Evolutionary conservation across 495 filamentous ascomycete genomes (phyloP), one percentile per base, ranked within the genome.

Genomic region (Xylaria telfairii): DNA sequence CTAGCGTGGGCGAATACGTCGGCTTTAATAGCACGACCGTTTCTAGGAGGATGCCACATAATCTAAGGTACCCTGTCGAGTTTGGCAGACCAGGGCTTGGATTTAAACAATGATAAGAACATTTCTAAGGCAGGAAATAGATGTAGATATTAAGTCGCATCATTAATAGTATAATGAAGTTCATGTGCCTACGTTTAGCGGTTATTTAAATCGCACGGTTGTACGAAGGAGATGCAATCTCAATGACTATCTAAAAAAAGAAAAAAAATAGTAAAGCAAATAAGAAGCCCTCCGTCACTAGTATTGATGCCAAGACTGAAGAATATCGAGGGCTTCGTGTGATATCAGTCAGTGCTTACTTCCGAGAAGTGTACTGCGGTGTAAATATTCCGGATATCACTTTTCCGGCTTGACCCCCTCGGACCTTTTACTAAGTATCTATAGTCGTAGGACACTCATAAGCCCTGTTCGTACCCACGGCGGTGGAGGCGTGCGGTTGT

Each of bases 1-100:
- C 92, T 0, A 88, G 86, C 65, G 60, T 77, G 12, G 76, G 79
- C 10, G 68, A 67, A 26, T 84, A 84, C 68, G 46, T 54, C 21
- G 80, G 80, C 1, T 81, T 81, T 51, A 78, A 76, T 51, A 46
- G 70, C 51, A 74, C 74, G 0, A 26, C 30, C 34, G 64, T 74
- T 7, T 28, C 30, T 24, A 75, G 44, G 67, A 73, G 68, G 37
- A 9, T 26, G 6, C 70, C 65, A 10, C 72, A 53, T 44, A 46
- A 67, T 24, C 42, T 68, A 26, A 71, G 73, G 54, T 74, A 78
- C 61, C 46, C 57, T 6, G 7, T 70, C 4, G 72, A 67, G 17
- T 72, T 78, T 62, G 63, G 72, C 17, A 49, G 68, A 24, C 51
- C 39, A 15, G 69, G 72, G 32, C 54, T 47, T 37, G 66, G 53